These are phyloP conservation scores for Nicotiana tomentosiformis DNA, from an alignment of 257 asterid genomes.

Conservation along the genomic window DNA sequence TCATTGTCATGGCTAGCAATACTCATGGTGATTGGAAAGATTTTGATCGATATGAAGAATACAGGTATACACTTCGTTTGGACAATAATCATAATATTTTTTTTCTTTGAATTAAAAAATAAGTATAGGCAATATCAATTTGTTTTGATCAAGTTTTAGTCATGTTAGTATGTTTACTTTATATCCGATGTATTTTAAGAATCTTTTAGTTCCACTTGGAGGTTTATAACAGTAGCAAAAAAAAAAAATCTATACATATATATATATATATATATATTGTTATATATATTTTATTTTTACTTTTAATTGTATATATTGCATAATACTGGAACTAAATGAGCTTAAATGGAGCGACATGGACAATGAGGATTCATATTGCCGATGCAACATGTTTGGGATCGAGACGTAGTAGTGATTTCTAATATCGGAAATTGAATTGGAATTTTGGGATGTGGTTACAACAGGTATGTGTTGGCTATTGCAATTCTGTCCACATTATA, in stretches of 20 bases:
- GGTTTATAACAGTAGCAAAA: neutral
- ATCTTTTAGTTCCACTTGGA: too few relatives aligned
- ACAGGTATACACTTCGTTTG: conserved; percentile 32
- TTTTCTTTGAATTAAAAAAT: too few relatives aligned
- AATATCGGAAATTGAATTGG: neutral
- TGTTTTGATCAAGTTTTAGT: neutral
- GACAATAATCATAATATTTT: neutral
- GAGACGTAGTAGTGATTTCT: neutral
- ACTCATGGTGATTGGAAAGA: conserved; percentile 61
- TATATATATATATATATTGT: too few relatives aligned
- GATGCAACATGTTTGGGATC: neutral
- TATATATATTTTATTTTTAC: too few relatives aligned
- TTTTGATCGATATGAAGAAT: conserved; percentile 62
- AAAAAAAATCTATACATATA: too few relatives aligned
- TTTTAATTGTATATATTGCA: too few relatives aligned
- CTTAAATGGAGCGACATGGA: neutral
- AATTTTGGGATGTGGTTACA: neutral
- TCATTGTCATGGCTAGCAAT: conserved; percentile 63
- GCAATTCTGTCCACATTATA: conserved; percentile 68
- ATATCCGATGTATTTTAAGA: neutral
- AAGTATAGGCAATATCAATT: too few relatives aligned
- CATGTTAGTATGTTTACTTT: neutral
- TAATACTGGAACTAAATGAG: neutral
- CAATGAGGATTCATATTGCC: too few relatives aligned
- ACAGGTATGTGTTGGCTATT: conserved; percentile 74